Percentiles rank a stretch among this genome's conserved stretches.
phyloP scores from a whole-genome alignment of 2,329 filamentous ascomycete genomes.

The Phaeosphaeria sp. region DNA sequence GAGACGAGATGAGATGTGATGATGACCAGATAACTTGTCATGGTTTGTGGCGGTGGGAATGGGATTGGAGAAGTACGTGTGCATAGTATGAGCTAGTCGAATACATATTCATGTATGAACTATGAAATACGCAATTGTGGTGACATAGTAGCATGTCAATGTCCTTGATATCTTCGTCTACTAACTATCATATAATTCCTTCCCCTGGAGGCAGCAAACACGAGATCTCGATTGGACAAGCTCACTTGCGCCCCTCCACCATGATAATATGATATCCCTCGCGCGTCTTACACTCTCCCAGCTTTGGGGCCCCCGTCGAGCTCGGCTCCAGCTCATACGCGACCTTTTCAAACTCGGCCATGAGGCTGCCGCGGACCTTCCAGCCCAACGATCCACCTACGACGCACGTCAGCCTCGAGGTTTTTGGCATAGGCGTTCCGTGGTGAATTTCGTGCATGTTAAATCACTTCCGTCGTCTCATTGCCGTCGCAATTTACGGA shows the following conservation, averaged over 20 bases:
- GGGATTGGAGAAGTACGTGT: neutral
- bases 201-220: too few relatives aligned
- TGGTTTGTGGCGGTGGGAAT: neutral
- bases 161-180: too few relatives aligned
- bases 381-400: slow-evolving; percentile 73
- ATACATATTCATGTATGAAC: neutral
- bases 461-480: too few relatives aligned
- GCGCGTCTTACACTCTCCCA: slow-evolving; percentile 73
- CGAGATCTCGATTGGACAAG: too few relatives aligned
- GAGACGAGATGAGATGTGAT: slow-evolving; percentile 1
- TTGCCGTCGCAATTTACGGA: too few relatives aligned
- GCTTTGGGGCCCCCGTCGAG: slow-evolving; percentile 68
- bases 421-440: too few relatives aligned
- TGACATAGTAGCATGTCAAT: too few relatives aligned
- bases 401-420: too few relatives aligned
- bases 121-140: too few relatives aligned
- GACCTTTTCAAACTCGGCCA: slow-evolving; percentile 73
- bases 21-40: neutral
- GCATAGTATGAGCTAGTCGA: neutral
- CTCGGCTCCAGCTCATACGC: slow-evolving; percentile 73
- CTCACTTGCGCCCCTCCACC: slow-evolving; percentile 68
- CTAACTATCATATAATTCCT: too few relatives aligned
- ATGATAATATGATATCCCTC: slow-evolving; percentile 84
- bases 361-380: slow-evolving; percentile 72
- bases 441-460: too few relatives aligned